These are phyloP conservation scores for Mycena albidolilacea DNA, from an alignment of 768 basidiomycete genomes.

Conservation along the genomic window DNA sequence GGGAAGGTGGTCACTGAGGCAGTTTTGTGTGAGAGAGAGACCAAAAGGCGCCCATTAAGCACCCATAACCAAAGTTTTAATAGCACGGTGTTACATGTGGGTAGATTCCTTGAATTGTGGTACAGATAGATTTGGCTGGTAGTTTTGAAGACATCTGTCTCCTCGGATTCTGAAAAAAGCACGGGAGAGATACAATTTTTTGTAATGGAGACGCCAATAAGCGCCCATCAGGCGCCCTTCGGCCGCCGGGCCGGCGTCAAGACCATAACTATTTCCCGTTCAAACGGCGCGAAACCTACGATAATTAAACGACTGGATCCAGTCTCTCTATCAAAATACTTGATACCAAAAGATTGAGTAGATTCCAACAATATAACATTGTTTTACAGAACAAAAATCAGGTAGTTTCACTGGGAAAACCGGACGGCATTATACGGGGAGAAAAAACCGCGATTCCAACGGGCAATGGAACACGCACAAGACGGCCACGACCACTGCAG, in stretches of 20 bases:
- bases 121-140: not conserved
- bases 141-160: not conserved
- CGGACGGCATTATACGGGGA: not conserved
- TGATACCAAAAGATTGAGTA: not conserved
- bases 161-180: not conserved
- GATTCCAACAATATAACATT: not conserved
- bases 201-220: not conserved
- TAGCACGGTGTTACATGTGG: not conserved
- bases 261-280: not conserved
- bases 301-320: not conserved
- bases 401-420: not conserved
- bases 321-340: not conserved
- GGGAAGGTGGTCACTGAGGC: not conserved
- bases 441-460: not conserved
- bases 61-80: not conserved
- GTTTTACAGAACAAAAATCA: conserved; percentile 12
- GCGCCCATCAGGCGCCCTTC: too few relatives aligned
- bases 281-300: conserved; percentile 1
- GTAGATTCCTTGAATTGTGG: not conserved
- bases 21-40: not conserved
- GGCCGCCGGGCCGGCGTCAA: not conserved
- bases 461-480: not conserved
- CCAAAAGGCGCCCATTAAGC: not conserved
- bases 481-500: not conserved
- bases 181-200: not conserved